Evolutionary conservation across 2,329 filamentous ascomycete genomes (phyloP).

Genomic region (Thelonectria rubi): DNA sequence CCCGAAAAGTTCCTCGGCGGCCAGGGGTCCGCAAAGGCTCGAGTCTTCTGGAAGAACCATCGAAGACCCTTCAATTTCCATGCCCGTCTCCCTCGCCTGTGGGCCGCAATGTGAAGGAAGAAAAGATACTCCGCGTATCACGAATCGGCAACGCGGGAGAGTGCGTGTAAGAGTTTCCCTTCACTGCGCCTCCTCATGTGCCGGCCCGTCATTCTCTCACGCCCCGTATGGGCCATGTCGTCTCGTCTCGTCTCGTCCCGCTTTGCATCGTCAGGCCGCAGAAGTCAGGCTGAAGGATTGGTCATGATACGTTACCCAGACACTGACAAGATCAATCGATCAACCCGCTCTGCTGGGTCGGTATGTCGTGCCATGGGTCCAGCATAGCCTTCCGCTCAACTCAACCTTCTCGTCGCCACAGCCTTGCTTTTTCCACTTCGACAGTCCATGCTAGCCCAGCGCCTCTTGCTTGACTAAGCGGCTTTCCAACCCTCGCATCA

Average conservation of each 20-base stretch:
- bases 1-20: slow-evolving; percentile 1
- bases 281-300: slow-evolving; percentile 5
- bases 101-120: neutral
- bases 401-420: too few relatives aligned
- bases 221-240: slow-evolving; percentile 1
- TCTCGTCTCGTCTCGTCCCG: slow-evolving; percentile 3
- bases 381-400: neutral
- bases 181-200: slow-evolving; percentile 4
- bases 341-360: neutral
- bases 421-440: neutral
- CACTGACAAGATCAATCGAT: neutral
- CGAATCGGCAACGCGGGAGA: neutral
- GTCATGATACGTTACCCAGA: slow-evolving; percentile 23
- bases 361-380: neutral
- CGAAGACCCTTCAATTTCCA: slow-evolving; percentile 9
- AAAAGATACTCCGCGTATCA: slow-evolving; percentile 9
- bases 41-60: slow-evolving; percentile 6
- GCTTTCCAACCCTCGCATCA: neutral
- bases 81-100: neutral
- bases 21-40: neutral
- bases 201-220: slow-evolving; percentile 7
- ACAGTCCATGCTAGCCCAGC: neutral
- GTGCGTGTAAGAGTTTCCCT: neutral
- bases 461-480: slow-evolving; percentile 5
- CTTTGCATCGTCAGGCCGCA: slow-evolving; percentile 9